A percentile compares a stretch with the other conserved stretches of the same genome.
phyloP scores from a whole-genome alignment of 306 rosid species.

The Quercus variabilis region DNA sequence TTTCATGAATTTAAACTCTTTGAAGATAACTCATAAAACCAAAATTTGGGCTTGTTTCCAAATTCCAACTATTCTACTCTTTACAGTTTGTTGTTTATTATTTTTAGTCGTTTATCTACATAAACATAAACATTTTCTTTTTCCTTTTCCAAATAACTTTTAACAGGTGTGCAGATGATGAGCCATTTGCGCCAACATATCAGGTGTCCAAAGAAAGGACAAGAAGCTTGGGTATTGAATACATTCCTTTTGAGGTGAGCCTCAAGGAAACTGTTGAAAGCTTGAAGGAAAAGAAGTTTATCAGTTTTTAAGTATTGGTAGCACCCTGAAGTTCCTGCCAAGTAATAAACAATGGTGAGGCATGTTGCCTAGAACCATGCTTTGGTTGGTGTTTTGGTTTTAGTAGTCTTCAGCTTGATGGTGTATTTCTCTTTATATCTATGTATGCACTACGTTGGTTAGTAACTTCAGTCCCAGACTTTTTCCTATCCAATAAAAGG shows the following conservation, averaged over 20 bases:
- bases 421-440: too few species aligned
- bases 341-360: not conserved
- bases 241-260: slow-evolving; percentile 52
- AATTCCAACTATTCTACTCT: too few species aligned
- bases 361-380: too few species aligned
- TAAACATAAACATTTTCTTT: not conserved
- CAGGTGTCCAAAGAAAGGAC: slow-evolving; percentile 66
- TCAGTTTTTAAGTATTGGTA: slow-evolving; percentile 32
- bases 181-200: slow-evolving; percentile 37
- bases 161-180: slow-evolving; percentile 62
- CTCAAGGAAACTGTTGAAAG: slow-evolving; percentile 70
- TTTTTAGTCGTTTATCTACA: not conserved
- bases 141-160: not conserved
- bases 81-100: not conserved
- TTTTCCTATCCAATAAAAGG: too few species aligned
- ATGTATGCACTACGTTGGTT: too few species aligned
- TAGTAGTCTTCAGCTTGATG: too few species aligned
- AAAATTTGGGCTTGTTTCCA: not conserved
- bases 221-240: slow-evolving; percentile 60
- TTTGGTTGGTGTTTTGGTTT: too few species aligned
- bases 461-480: too few species aligned
- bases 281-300: slow-evolving; percentile 52
- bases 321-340: not conserved
- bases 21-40: not conserved
- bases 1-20: not conserved